phyloP scores from a whole-genome alignment of 2,329 filamentous ascomycete genomes.

The Colletotrichum abscissum region DNA sequence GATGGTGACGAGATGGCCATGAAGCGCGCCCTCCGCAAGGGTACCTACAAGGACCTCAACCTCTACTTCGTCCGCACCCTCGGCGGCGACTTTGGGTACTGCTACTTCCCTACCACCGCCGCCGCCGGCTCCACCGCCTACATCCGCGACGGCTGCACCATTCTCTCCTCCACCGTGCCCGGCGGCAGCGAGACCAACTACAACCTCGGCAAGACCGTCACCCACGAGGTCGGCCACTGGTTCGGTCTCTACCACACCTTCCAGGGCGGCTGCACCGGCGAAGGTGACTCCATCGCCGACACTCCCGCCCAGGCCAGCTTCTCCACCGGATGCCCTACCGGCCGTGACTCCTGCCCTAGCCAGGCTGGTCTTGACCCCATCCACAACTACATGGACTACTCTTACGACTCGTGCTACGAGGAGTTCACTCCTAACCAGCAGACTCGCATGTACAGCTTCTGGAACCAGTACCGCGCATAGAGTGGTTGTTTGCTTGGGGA shows the following conservation, averaged over 20 bases:
- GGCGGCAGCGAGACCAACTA: slow-evolving; percentile 49
- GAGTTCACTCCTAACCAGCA: slow-evolving; percentile 57
- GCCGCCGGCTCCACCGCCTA: slow-evolving; percentile 45
- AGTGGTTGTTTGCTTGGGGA: background rate
- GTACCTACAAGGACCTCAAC: slow-evolving; percentile 55
- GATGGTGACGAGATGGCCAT: slow-evolving; percentile 54
- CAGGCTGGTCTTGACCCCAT: slow-evolving; percentile 48
- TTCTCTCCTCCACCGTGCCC: slow-evolving; percentile 50
- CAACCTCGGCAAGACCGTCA: slow-evolving; percentile 46
- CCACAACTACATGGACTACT: slow-evolving; percentile 54
- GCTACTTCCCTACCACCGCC: slow-evolving; percentile 56
- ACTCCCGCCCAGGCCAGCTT: slow-evolving; percentile 51
- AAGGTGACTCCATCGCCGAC: slow-evolving; percentile 53
- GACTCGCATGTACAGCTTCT: slow-evolving; percentile 53
- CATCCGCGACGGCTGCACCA: slow-evolving; percentile 52
- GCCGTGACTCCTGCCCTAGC: slow-evolving; percentile 48
- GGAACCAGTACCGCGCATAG: slow-evolving; percentile 48
- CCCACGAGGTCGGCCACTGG: slow-evolving; percentile 62
- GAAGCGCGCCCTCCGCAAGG: slow-evolving; percentile 58
- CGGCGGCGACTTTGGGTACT: slow-evolving; percentile 54
- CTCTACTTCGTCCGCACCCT: slow-evolving; percentile 56
- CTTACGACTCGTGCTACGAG: slow-evolving; percentile 56
- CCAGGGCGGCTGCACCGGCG: slow-evolving; percentile 50
- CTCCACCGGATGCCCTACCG: slow-evolving; percentile 49
- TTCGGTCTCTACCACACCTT: slow-evolving; percentile 61